These are phyloP conservation scores for Drechslera avenae DNA, from an alignment of 2,329 filamentous ascomycete genomes.

Conservation along the genomic window DNA sequence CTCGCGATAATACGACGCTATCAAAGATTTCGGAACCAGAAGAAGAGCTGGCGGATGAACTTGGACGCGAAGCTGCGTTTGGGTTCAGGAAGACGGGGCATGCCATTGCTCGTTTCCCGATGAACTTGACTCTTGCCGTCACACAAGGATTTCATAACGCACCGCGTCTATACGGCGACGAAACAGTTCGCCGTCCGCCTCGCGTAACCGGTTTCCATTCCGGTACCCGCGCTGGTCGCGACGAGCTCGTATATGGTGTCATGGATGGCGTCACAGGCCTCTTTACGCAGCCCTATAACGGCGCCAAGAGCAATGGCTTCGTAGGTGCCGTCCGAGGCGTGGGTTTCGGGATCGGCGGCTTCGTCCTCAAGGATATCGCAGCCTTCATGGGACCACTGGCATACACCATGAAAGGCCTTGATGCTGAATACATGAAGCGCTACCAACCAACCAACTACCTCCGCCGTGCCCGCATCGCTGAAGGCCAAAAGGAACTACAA, in stretches of 20 bases:
- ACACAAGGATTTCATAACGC: conserved; percentile 75
- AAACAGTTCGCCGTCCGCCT: conserved; percentile 67
- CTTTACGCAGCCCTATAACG: conserved; percentile 63
- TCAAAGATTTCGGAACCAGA: conserved; percentile 43
- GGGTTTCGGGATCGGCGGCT: conserved; percentile 67
- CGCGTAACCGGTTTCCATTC: conserved; percentile 69
- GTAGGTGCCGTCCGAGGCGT: conserved; percentile 60
- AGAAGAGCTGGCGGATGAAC: conserved; percentile 41
- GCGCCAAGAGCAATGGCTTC: conserved; percentile 61
- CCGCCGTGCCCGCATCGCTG: conserved; percentile 62
- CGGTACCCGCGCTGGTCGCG: conserved; percentile 63
- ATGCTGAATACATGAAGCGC: conserved; percentile 63
- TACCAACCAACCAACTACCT: conserved; percentile 61
- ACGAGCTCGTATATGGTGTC: conserved; percentile 67
- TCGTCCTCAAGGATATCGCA: conserved; percentile 68
- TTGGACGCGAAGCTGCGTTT: conserved; percentile 57
- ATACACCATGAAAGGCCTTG: conserved; percentile 67
- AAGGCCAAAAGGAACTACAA: conserved; percentile 53
- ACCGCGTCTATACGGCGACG: conserved; percentile 71
- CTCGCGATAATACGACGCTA: conserved; percentile 30
- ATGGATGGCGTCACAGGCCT: conserved; percentile 70
- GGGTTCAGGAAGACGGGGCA: conserved; percentile 59
- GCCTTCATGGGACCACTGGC: conserved; percentile 66
- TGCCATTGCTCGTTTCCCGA: conserved; percentile 62
- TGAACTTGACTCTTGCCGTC: conserved; percentile 65